Evolutionary conservation across 495 filamentous ascomycete species (phyloP).

Genomic region (Cairneyella variabilis): DNA sequence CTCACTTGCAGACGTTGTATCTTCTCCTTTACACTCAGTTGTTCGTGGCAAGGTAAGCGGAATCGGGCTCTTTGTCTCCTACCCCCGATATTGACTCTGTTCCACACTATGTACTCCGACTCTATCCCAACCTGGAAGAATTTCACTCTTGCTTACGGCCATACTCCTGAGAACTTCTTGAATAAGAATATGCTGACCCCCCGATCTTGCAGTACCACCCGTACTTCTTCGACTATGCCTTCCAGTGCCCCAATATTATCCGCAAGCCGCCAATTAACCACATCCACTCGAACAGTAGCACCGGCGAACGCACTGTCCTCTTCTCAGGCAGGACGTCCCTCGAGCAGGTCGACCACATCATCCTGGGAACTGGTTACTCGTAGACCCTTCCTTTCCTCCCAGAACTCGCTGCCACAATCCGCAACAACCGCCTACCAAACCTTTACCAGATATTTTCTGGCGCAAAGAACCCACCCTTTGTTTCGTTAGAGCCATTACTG

Average conservation of each 20-base stretch:
- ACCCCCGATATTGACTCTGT: no score
- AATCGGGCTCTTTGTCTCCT: no score
- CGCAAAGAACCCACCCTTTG: conserved; percentile 36
- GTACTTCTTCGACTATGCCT: conserved; percentile 38
- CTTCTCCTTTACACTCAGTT: conserved; percentile 30
- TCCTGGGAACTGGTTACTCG: conserved; percentile 55
- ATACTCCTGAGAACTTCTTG: no score
- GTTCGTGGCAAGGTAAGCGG: no score
- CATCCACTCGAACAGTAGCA: conserved; percentile 32
- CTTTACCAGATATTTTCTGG: conserved; percentile 55
- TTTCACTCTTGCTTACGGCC: no score
- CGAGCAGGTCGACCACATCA: conserved; percentile 48
- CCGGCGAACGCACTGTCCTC: conserved; percentile 35
- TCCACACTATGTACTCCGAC: no score
- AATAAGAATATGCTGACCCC: no score
- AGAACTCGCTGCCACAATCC: conserved; percentile 32
- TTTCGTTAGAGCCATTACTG: conserved; percentile 31
- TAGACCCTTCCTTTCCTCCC: conserved; percentile 55
- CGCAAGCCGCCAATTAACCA: conserved; percentile 27
- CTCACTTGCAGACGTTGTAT: conserved; percentile 31
- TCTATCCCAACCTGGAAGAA: no score
- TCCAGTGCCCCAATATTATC: conserved; percentile 48
- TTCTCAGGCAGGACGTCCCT: conserved; percentile 48
- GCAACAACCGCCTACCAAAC: conserved; percentile 51
- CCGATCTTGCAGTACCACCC: conserved; percentile 37